Base-by-base conservation (phyloP, 768 basidiomycete species). In the Pseudohyphozyma bogoriensis region DNA sequence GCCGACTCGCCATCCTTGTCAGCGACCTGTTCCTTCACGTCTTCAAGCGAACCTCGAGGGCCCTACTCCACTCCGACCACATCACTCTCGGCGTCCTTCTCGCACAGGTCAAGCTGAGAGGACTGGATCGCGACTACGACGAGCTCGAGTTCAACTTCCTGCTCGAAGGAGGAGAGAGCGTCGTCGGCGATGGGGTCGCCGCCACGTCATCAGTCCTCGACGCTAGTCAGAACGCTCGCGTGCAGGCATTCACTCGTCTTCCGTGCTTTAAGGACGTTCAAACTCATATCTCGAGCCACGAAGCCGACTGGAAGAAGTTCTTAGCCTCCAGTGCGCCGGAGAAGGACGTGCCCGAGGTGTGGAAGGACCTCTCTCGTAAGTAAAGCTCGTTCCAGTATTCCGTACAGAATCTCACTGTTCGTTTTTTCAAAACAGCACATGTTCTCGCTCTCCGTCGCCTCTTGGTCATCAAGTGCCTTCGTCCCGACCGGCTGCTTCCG, bases 401-500 rank as follows among this genome's bases (percentile, higher is more conserved):
- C 20, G 46, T 62, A 86, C 29, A 16, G 37, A 55, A 42, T 54
- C 44, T 46, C 16, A 49, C 18, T 29, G 40, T 37, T 20, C 28
- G 16, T 46, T 51, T n/a, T 29, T 45, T 31, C 22, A 24, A n/a
- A n/a, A n/a, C 55, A 61, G 57, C 62, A 8, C 32, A 54, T 29
- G 29, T 46, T 44, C 22, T 58, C 73, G 90, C 82, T 65, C 81
- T 85, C 53, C 76, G 85, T 44, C 82, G 85, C 64, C 78, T 90
- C 58, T 77, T 90, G 29, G 74, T 95, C 60, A 80, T 93, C 73
- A 91, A 91, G 74, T 93, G 86, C 73, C 79, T 99, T 73, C 82
- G 93, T 51, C 91, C 93, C 10, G 93, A 97, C 74, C 84, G 91
- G 53, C 79, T 96, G 16, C 75, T 91, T 49, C 89, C 89, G 72